Base-by-base conservation (phyloP, 2,329 filamentous ascomycete genomes). In the Anthostomella pinea region DNA sequence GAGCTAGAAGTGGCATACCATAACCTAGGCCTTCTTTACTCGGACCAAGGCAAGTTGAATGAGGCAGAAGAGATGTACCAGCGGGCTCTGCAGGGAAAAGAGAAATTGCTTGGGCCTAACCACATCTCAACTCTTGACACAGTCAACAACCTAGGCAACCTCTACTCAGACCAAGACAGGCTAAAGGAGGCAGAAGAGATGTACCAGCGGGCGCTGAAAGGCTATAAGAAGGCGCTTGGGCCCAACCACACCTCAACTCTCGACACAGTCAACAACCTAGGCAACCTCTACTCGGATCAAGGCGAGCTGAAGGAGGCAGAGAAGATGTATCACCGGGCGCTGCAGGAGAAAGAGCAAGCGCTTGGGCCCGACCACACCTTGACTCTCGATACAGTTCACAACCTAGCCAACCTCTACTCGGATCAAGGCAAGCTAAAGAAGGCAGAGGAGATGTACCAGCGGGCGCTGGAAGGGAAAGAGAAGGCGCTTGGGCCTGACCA, bases 201-300 rank as follows among this genome's bases (percentile, higher is more conserved):
- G 50, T 62, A 52, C 16, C 6, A 43, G 8, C 56, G 54, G 30
- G 57, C 55, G 31, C 44, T 63, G 5, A 32, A 51, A 52, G 49
- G 56, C n/a, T 11, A 33, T 1, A 19, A 41, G 20, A 37, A 31
- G 13, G 23, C 31, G 8, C 6, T 29, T 3, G 33, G 38, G 9
- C 28, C 16, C 11, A 9, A 27, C 20, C 13, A 39, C 17, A 10
- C 2, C 14, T 23, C 4, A 8, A 36, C 33, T 4, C 36, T 36
- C 21, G 3, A 23, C 7, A 13, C 26, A 17, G 20, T 58, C 31
- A 34, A 54, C 18, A 54, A 56, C 21, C 39, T 66, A 17, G 57
- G 57, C 6, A 6, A 22, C 13, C 46, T 64, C 37, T 64, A 60
- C 29, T 7, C 6, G 5, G 16, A 49, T 13, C 49, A 56, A 33